Percentiles rank a stretch among this genome's conserved stretches.
These are phyloP conservation scores for Syzygium oleosum DNA, from an alignment of 345 rosid genomes.

Conservation along the genomic window DNA sequence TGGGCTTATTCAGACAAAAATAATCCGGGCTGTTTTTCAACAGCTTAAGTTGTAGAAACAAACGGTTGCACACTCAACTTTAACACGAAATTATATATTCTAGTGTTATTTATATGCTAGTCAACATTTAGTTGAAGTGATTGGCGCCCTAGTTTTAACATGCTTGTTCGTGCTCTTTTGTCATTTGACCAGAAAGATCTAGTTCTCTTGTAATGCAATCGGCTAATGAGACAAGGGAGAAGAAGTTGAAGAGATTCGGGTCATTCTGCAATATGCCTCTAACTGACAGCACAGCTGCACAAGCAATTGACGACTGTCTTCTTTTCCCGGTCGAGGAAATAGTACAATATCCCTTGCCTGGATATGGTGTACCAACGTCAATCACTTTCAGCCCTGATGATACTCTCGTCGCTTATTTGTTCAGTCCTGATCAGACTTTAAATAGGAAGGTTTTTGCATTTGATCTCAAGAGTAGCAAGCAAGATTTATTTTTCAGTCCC, in stretches of 20 bases:
- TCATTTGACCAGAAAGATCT: background rate
- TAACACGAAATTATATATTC: background rate
- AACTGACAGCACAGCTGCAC: conserved; percentile 32
- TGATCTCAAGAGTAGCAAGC: conserved; percentile 52
- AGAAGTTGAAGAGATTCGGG: conserved; percentile 41
- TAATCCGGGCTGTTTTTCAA: background rate
- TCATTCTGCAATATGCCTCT: conserved; percentile 37
- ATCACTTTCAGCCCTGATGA: conserved; percentile 89
- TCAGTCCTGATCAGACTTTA: conserved; percentile 70
- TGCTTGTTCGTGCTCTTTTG: conserved; percentile 4
- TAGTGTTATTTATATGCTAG: background rate
- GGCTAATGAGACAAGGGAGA: conserved; percentile 28
- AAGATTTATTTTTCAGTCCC: conserved; percentile 61
- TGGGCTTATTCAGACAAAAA: background rate
- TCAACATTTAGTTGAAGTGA: background rate
- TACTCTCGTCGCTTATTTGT: conserved; percentile 49
- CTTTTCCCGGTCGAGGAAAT: conserved; percentile 68
- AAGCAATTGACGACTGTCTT: conserved; percentile 26
- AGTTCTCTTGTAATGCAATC: conserved; percentile 50
- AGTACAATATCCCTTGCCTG: conserved; percentile 88
- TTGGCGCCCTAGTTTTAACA: background rate
- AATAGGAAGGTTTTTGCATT: conserved; percentile 59
- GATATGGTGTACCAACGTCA: conserved; percentile 66
- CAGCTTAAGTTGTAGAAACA: background rate
- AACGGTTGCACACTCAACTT: background rate